These are phyloP conservation scores for Cyberlindnera mrakii DNA, from an alignment of 805 yeast species.

Conservation along the genomic window DNA sequence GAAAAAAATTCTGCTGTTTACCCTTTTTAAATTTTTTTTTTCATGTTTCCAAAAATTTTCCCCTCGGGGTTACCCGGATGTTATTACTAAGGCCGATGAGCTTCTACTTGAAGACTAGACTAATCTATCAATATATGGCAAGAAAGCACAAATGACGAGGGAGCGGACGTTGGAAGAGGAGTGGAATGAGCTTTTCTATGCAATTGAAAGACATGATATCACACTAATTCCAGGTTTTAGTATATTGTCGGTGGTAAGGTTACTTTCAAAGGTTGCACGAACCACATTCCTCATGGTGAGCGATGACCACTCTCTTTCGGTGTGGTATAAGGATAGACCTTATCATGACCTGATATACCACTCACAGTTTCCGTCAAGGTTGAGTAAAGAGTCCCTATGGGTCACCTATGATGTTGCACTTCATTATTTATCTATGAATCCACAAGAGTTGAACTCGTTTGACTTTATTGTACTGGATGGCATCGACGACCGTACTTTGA, in stretches of 20 bases:
- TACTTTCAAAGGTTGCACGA: neutral
- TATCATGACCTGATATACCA: neutral
- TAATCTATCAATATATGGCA: too few relatives aligned
- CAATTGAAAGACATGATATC: neutral
- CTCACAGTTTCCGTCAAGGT: neutral
- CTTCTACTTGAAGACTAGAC: too few relatives aligned
- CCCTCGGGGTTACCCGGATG: conserved; percentile 1
- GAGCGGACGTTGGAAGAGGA: neutral
- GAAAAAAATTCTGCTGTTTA: neutral
- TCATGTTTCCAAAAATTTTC: neutral
- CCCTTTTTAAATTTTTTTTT: neutral
- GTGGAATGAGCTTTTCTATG: neutral
- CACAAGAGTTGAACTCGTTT: neutral
- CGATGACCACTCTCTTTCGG: neutral
- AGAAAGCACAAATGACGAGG: neutral
- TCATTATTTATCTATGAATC: conserved; percentile 1
- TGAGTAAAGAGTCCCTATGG: conserved; percentile 1
- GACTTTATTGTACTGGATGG: conserved; percentile 9
- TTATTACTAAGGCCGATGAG: too few relatives aligned
- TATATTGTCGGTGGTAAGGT: neutral
- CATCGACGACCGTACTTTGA: conserved; percentile 6
- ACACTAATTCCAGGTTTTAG: neutral
- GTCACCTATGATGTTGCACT: conserved; percentile 3
- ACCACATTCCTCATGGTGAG: neutral
- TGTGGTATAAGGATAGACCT: neutral